These are phyloP conservation scores for Castanea mollissima DNA, from an alignment of 306 rosid genomes.

Conservation along the genomic window DNA sequence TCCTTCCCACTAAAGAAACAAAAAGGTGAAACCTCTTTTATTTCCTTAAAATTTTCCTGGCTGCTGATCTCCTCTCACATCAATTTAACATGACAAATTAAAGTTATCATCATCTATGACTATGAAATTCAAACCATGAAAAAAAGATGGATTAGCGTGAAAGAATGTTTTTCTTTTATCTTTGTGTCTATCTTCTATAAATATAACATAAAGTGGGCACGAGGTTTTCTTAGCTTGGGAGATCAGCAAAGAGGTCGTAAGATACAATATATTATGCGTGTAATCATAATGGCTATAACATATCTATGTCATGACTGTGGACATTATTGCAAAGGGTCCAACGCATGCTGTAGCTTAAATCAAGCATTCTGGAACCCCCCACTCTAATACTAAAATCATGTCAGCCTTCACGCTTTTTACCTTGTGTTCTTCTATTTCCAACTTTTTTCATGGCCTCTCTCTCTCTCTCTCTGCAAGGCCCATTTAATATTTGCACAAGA, in stretches of 20 bases:
- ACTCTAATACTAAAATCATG: slow-evolving; percentile 26
- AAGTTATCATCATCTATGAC: neutral
- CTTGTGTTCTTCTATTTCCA: too few relatives aligned
- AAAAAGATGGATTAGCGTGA: too few relatives aligned
- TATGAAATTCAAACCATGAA: too few relatives aligned
- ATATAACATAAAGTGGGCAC: slow-evolving; percentile 27
- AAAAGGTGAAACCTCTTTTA: neutral
- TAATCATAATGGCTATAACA: slow-evolving; percentile 3
- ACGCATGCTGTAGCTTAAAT: slow-evolving; percentile 48
- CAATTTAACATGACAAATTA: neutral
- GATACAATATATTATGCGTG: slow-evolving; percentile 4
- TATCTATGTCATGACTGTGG: slow-evolving; percentile 16
- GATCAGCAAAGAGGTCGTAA: slow-evolving; percentile 51
- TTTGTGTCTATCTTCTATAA: slow-evolving; percentile 11
- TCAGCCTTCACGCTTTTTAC: slow-evolving; percentile 31
- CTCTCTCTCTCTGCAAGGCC: neutral
- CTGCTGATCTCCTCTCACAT: neutral
- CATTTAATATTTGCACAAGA: slow-evolving; percentile 15
- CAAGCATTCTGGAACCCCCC: slow-evolving; percentile 11
- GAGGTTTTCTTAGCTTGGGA: slow-evolving; percentile 60
- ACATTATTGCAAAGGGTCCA: slow-evolving; percentile 38
- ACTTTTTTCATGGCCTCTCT: neutral
- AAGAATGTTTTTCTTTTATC: slow-evolving; percentile 25
- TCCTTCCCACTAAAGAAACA: neutral
- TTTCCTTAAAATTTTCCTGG: neutral